Conservation (phyloP, 257 asterid genomes). For the Penstemon eatonii region DNA sequence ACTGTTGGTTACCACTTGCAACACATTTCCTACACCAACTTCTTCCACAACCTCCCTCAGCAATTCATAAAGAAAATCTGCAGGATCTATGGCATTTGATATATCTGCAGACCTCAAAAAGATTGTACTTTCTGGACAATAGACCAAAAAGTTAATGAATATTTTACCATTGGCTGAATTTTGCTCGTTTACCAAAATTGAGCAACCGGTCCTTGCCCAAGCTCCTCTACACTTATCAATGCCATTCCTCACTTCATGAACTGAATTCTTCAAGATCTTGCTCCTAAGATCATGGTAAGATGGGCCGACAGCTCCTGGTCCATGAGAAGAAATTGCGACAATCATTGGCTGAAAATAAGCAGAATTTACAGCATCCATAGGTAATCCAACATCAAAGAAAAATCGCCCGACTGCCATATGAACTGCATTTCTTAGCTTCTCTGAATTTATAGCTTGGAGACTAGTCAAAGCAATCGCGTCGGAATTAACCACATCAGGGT, state of each 20-base stretch:
- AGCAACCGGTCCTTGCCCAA: conserved; percentile 81
- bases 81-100: conserved; percentile 52
- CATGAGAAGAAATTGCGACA: conserved; percentile 77
- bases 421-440: conserved; percentile 51
- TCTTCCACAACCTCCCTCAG: conserved; percentile 78
- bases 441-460: conserved; percentile 36
- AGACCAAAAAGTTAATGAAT: conserved; percentile 52
- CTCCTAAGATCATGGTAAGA: conserved; percentile 75
- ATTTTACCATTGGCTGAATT: conserved; percentile 67
- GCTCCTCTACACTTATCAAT: conserved; percentile 53
- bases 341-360: conserved; percentile 85
- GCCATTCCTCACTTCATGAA: conserved; percentile 69
- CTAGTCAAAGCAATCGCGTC: conserved; percentile 35
- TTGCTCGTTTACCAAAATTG: conserved; percentile 76
- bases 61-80: conserved; percentile 61
- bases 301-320: conserved; percentile 60
- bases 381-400: conserved; percentile 72
- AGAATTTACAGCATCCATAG: conserved; percentile 74
- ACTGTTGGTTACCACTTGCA: conserved; percentile 74
- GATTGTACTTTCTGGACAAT: conserved; percentile 68
- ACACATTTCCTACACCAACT: conserved; percentile 73
- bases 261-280: conserved; percentile 65
- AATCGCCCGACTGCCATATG: conserved; percentile 87
- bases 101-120: conserved; percentile 77
- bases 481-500: conserved; percentile 39